Conservation (phyloP, 2,329 filamentous ascomycete species). For the Diaporthe caulivora region DNA sequence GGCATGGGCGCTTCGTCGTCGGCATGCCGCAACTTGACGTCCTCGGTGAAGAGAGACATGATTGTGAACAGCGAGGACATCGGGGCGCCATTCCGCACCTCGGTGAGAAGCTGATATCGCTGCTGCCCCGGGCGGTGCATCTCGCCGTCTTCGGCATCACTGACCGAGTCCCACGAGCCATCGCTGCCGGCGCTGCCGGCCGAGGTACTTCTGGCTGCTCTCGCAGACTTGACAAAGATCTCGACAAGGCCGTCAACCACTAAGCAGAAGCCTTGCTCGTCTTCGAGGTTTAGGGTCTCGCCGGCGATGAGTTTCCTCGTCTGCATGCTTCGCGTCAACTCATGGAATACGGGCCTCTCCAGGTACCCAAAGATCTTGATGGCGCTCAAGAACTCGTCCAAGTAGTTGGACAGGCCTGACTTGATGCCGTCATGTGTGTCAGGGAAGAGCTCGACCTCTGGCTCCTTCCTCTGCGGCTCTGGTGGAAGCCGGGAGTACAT, state of each 20-base stretch:
- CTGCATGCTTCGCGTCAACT: slow-evolving; percentile 98
- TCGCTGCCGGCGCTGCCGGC: slow-evolving; percentile 55
- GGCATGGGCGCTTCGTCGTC: slow-evolving; percentile 67
- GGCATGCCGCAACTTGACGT: slow-evolving; percentile 82
- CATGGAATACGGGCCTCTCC: slow-evolving; percentile 96
- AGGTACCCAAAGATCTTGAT: slow-evolving; percentile 99
- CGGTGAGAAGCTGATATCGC: slow-evolving; percentile 93
- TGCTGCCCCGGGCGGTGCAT: slow-evolving; percentile 74
- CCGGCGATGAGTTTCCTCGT: slow-evolving; percentile 96
- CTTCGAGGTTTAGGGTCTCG: slow-evolving; percentile 93
- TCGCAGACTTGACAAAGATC: slow-evolving; percentile 95
- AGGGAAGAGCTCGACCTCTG: slow-evolving; percentile 93
- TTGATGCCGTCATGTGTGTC: slow-evolving; percentile 92
- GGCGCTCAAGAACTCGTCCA: slow-evolving; percentile 97
- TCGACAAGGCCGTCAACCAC: slow-evolving; percentile 97
- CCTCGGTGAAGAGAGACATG: slow-evolving; percentile 95
- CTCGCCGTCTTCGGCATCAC: slow-evolving; percentile 72
- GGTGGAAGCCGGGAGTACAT: slow-evolving; percentile 96
- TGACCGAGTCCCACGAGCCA: slow-evolving; percentile 62
- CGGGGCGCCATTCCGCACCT: slow-evolving; percentile 96
- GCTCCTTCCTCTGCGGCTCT: slow-evolving; percentile 95
- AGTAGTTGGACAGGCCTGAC: slow-evolving; percentile 91
- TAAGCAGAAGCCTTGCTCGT: slow-evolving; percentile 97
- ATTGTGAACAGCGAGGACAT: slow-evolving; percentile 99
- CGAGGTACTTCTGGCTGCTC: slow-evolving; percentile 60